These are phyloP conservation scores for Cryphonectria carpinicola DNA, from an alignment of 2,329 filamentous ascomycete genomes.

Conservation along the genomic window DNA sequence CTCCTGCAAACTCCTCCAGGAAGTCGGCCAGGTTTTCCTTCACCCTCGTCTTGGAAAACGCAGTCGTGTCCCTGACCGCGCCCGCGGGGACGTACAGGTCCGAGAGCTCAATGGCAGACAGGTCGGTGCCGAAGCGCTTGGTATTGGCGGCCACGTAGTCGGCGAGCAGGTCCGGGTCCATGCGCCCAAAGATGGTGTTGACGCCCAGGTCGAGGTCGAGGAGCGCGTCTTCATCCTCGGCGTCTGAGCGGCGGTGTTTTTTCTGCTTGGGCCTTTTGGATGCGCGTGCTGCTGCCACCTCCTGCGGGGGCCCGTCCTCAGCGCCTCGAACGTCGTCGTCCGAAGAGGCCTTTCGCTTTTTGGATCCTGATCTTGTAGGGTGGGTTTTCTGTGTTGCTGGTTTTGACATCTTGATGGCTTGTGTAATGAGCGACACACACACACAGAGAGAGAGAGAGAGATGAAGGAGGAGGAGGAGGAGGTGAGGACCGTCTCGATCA, in stretches of 20 bases:
- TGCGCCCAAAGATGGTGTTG: constrained; percentile 78
- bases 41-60: constrained; percentile 68
- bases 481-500: not conserved
- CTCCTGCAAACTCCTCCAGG: constrained; percentile 65
- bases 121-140: constrained; percentile 74
- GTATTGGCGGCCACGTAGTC: constrained; percentile 85
- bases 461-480: no score
- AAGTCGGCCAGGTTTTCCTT: constrained; percentile 79
- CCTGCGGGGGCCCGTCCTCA: constrained; percentile 43
- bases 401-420: constrained; percentile 12
- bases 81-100: constrained; percentile 79
- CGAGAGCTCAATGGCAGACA: constrained; percentile 82
- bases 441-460: no score
- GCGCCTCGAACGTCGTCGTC: no score
- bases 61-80: constrained; percentile 78
- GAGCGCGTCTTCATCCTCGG: constrained; percentile 57
- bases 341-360: constrained; percentile 53
- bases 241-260: constrained; percentile 39
- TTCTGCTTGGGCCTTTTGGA: constrained; percentile 52
- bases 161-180: constrained; percentile 82
- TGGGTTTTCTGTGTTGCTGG: constrained; percentile 16
- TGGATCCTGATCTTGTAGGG: constrained; percentile 40
- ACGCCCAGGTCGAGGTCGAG: constrained; percentile 73
- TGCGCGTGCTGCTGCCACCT: constrained; percentile 25
- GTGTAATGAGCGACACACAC: not conserved